A percentile compares a stretch with the other conserved stretches of the same genome.
phyloP scores from a whole-genome alignment of 2,329 filamentous ascomycete genomes.

The Pyrenophora graminea region DNA sequence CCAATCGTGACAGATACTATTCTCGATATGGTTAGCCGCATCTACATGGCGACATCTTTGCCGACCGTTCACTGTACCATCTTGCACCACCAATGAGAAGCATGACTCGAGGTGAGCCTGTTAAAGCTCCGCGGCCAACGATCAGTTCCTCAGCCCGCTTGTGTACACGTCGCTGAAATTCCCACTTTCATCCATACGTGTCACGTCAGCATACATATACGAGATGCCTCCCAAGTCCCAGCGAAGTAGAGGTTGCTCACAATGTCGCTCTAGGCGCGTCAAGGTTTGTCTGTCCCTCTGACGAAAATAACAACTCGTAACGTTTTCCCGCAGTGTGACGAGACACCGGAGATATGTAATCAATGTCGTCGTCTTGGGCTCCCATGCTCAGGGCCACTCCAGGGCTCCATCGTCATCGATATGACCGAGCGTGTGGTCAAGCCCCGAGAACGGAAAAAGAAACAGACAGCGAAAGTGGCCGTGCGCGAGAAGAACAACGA shows the following conservation, averaged over 20 bases:
- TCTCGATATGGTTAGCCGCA: neutral
- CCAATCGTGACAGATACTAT: neutral
- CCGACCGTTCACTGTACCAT: neutral
- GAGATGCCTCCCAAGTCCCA: constrained; percentile 31
- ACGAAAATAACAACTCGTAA: neutral
- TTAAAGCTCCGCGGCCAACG: neutral
- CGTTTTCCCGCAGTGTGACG: constrained; percentile 30
- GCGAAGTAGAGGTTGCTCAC: constrained; percentile 40
- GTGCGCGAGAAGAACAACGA: neutral
- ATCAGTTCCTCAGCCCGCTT: neutral
- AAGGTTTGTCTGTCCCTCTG: constrained; percentile 27
- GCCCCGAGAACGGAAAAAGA: constrained; percentile 29
- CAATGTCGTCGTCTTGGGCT: constrained; percentile 30
- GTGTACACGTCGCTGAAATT: constrained; percentile 16
- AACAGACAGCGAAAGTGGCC: constrained; percentile 8
- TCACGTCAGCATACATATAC: neutral
- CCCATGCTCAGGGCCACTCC: constrained; percentile 36
- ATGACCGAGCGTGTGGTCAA: constrained; percentile 40
- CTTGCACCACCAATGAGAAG: neutral
- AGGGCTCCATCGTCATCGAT: constrained; percentile 43
- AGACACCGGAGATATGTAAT: constrained; percentile 30
- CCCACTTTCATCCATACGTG: constrained; percentile 17
- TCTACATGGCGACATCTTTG: neutral
- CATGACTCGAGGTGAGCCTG: neutral
- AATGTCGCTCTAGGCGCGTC: constrained; percentile 43